Percentiles rank a stretch among this genome's conserved stretches.
Evolutionary conservation across 495 filamentous ascomycete genomes (phyloP).

Genomic region (Oidiodendron maius): DNA sequence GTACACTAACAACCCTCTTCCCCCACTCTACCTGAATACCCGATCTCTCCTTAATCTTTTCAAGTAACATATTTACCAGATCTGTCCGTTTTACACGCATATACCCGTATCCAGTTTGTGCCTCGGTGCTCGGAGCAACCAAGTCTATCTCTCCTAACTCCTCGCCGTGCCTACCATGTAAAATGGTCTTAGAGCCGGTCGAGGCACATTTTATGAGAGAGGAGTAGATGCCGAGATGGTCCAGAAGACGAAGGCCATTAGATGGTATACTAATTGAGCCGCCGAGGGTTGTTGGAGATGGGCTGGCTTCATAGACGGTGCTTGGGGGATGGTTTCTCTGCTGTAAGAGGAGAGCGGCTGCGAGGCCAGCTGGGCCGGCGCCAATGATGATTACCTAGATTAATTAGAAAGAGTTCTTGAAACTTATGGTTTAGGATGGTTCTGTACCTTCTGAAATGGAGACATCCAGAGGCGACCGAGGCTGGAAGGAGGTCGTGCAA

Average conservation of each 20-base stretch:
- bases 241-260: constrained; percentile 51
- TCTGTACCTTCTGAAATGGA: no score
- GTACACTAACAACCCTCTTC: constrained; percentile 7
- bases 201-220: background rate
- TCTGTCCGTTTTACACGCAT: constrained; percentile 41
- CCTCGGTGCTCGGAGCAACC: constrained; percentile 38
- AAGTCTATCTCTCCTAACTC: constrained; percentile 12
- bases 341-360: constrained; percentile 42
- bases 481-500: no score
- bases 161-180: background rate
- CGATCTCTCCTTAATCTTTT: background rate
- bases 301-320: constrained; percentile 49
- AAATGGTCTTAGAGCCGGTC: background rate
- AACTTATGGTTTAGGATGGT: no score
- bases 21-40: background rate
- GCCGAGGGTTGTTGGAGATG: constrained; percentile 48
- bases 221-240: constrained; percentile 41
- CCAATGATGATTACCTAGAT: constrained; percentile 42
- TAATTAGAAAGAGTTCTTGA: no score
- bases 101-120: constrained; percentile 33
- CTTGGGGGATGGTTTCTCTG: constrained; percentile 31
- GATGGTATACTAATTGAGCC: constrained; percentile 57
- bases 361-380: constrained; percentile 50
- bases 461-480: no score
- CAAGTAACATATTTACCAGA: constrained; percentile 39